phyloP scores from a whole-genome alignment of 805 yeast species.

The Lipomyces anomalus region DNA sequence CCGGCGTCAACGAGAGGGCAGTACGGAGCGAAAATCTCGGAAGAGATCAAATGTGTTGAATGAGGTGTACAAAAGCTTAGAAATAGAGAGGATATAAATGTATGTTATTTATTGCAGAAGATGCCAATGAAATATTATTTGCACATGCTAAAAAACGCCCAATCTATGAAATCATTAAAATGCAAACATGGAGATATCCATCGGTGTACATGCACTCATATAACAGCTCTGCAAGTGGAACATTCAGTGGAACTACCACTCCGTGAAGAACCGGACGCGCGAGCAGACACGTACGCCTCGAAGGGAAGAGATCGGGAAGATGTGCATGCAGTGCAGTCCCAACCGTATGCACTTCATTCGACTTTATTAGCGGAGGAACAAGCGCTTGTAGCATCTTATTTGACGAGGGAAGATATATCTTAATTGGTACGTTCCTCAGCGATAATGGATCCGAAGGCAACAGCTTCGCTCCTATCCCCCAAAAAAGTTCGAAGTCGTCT shows the following conservation, averaged over 20 bases:
- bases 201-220: slow-evolving; percentile 47
- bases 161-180: slow-evolving; percentile 36
- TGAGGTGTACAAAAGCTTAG: slow-evolving; percentile 18
- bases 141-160: too few species aligned
- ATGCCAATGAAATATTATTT: background rate
- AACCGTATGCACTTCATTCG: slow-evolving; percentile 31
- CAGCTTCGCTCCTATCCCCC: slow-evolving; percentile 27
- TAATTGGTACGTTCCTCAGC: slow-evolving; percentile 31
- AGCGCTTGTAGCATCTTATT: slow-evolving; percentile 37
- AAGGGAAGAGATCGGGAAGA: slow-evolving; percentile 46
- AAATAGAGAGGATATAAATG: slow-evolving; percentile 1
- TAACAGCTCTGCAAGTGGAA: slow-evolving; percentile 45
- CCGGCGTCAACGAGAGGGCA: too few species aligned
- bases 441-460: slow-evolving; percentile 23
- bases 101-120: background rate
- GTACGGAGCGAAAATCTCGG: background rate
- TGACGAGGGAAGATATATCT: slow-evolving; percentile 33
- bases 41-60: slow-evolving; percentile 7
- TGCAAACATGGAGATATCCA: slow-evolving; percentile 57
- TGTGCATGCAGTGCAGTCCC: slow-evolving; percentile 38
- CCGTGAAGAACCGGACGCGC: slow-evolving; percentile 54
- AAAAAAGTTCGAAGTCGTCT: slow-evolving; percentile 26
- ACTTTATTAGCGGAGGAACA: slow-evolving; percentile 20
- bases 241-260: slow-evolving; percentile 41
- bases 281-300: slow-evolving; percentile 34